Evolutionary conservation across 805 yeast genomes (phyloP), one percentile per base, ranked within the genome.

Genomic region (Nematodospora valgi): DNA sequence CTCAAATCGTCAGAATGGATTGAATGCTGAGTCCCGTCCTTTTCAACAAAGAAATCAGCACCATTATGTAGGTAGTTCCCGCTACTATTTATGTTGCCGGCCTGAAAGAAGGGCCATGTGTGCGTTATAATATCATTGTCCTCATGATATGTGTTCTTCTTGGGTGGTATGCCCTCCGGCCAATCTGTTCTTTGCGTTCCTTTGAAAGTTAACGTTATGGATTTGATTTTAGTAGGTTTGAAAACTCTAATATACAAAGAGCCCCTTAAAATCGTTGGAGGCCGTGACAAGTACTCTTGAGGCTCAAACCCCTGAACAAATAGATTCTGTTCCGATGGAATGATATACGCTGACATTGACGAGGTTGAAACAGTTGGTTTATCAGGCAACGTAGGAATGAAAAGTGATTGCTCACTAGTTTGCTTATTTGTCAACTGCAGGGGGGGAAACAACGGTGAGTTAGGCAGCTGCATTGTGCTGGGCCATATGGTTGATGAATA

Each of bases 121-220:
- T 91, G 97, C 33, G 76, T 72, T 19, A 86, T 72, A 16, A 89
- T 54, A 34, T 76, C 83, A 42, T 74, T 75, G 15, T 72, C 56
- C 47, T 93, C 98, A 22, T 59, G 56, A 41, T 75, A 80, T 10
- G 79, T 83, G 12, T 68, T 66, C 45, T 80, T 79, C 53, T 83
- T 86, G 0, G 97, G 96, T 0, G 98, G 98, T 13, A 91, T 89
- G 2, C 98, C 98, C 52, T 93, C 97, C 3, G 97, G 97, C 96
- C 97, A 89, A 41, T 89, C 96, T 0, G 96, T 89, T 45, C 84
- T 71, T 23, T 84, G 74, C 2, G 57, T 52, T 1, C 96, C 97
- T 34, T 70, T 70, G 47, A 89, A 78, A 2, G 69, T 64, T 31
- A 89, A 64, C 4, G 63, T 54, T 9, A 89, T 75, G 13, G 74